These are phyloP conservation scores for Lactarius akahatsu DNA, from an alignment of 768 basidiomycete species.

Conservation along the genomic window DNA sequence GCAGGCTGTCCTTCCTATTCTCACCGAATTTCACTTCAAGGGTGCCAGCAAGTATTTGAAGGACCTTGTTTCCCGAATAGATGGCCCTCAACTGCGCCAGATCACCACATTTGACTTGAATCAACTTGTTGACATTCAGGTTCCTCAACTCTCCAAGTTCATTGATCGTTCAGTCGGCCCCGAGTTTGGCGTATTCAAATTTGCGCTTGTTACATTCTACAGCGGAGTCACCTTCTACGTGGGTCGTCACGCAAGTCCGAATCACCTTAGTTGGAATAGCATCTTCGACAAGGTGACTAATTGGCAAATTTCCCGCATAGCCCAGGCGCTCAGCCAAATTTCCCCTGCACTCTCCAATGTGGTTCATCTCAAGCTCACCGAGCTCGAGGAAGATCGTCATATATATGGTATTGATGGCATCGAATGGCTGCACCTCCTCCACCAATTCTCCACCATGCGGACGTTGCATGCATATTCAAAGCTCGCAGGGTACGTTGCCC, in stretches of 20 bases:
- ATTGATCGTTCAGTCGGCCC: background rate
- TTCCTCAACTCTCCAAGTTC: background rate
- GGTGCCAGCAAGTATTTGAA: background rate
- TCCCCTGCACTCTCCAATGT: background rate
- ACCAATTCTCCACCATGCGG: background rate
- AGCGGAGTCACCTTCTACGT: background rate
- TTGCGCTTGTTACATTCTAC: background rate
- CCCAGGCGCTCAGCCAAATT: background rate
- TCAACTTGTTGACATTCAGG: background rate
- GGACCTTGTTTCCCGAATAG: background rate
- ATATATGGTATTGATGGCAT: background rate
- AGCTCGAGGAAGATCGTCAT: background rate
- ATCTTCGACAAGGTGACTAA: background rate
- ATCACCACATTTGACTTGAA: background rate
- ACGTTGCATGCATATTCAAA: background rate
- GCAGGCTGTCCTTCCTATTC: background rate
- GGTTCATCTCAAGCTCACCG: background rate
- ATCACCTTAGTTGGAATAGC: background rate
- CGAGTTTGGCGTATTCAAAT: background rate
- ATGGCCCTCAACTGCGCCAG: background rate
- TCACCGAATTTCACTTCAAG: background rate
- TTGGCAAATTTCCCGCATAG: background rate
- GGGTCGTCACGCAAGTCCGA: background rate
- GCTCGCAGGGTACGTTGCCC: background rate
- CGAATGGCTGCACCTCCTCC: background rate